Conservation (phyloP, 768 basidiomycete species). For the Grammothele lineata region DNA sequence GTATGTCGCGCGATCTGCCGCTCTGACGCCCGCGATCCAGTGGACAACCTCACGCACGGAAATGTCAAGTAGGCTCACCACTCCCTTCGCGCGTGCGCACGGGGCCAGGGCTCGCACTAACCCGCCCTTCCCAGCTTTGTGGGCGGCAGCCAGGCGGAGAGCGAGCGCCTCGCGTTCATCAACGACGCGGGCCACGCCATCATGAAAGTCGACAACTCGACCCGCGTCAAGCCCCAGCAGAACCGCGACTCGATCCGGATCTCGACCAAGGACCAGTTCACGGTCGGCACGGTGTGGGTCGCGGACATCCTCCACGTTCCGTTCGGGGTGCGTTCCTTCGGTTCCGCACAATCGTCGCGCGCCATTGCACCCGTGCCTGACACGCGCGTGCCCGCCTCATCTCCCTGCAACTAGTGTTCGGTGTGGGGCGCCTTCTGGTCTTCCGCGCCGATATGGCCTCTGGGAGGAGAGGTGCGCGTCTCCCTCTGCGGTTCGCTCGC, state of each 20-base stretch:
- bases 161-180: conserved; percentile 54
- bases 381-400: not conserved
- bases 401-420: conserved; percentile 45
- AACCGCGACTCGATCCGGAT: conserved; percentile 72
- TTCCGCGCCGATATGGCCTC: conserved; percentile 56
- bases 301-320: conserved; percentile 64
- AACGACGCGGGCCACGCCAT: conserved; percentile 69
- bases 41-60: conserved; percentile 68
- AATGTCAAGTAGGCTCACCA: conserved; percentile 42
- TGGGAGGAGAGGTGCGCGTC: conserved; percentile 44
- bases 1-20: too few relatives aligned
- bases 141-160: conserved; percentile 37
- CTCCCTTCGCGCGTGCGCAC: not conserved
- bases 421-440: conserved; percentile 68
- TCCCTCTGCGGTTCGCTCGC: conserved; percentile 4
- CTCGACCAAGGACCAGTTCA: conserved; percentile 48
- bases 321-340: conserved; percentile 45
- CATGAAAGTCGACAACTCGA: conserved; percentile 72
- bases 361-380: not conserved
- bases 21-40: conserved; percentile 27
- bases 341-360: not conserved
- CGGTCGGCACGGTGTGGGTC: conserved; percentile 60
- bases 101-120: too few relatives aligned
- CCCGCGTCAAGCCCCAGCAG: conserved; percentile 42
- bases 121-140: conserved; percentile 38